These are phyloP conservation scores for Globisporangium rhizosaccharum DNA, from an alignment of 352 stramenopile genomes.

Conservation along the genomic window DNA sequence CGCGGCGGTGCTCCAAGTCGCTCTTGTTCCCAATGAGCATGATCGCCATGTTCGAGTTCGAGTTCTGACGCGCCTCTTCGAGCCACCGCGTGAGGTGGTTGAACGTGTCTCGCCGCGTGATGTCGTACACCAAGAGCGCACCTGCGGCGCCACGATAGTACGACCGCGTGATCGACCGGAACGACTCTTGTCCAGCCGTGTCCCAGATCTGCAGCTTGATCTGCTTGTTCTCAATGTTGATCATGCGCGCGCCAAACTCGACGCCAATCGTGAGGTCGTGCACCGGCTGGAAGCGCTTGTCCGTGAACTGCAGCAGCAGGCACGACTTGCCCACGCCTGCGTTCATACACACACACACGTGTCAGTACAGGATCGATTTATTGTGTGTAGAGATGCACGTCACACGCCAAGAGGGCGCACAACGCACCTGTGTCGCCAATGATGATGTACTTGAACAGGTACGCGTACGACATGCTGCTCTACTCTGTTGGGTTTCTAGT, in stretches of 20 bases:
- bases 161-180: conserved; percentile 98
- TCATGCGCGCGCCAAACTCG: conserved; percentile 99
- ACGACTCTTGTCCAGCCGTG: conserved; percentile 98
- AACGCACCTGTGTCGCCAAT: conserved; percentile 96
- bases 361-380: too few species aligned
- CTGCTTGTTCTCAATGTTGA: conserved; percentile 97
- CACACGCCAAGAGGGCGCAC: not conserved
- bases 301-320: conserved; percentile 99
- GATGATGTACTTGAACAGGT: conserved; percentile 99
- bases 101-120: conserved; percentile 98
- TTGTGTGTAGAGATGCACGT: too few species aligned
- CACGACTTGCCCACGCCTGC: conserved; percentile 99
- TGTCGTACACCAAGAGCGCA: conserved; percentile 98
- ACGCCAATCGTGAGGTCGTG: conserved; percentile 99
- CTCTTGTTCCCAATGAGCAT: conserved; percentile 99
- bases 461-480: conserved; percentile 88
- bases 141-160: conserved; percentile 98
- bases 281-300: conserved; percentile 99
- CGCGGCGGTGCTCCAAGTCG: conserved; percentile 94
- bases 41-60: conserved; percentile 99
- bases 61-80: conserved; percentile 97
- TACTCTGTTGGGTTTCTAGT: not conserved
- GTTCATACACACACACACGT: not conserved
- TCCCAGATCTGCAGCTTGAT: conserved; percentile 99
- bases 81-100: conserved; percentile 98